Base-by-base conservation (phyloP, 2,329 filamentous ascomycete species). In the Aspergillus jensenii region DNA sequence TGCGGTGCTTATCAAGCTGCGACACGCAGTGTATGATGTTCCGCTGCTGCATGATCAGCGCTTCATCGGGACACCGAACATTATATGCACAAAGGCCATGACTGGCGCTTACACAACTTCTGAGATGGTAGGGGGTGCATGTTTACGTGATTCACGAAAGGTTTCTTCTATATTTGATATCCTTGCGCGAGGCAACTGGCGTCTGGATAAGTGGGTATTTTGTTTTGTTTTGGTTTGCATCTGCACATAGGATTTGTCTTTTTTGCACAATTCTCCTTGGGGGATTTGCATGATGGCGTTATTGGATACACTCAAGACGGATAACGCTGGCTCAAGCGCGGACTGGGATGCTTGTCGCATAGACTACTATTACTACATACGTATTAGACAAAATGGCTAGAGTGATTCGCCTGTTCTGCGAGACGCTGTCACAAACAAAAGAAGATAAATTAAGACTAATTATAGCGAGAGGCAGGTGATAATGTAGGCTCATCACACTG, bases 161-260 rank as follows among this genome's bases (percentile, higher is more conserved):
- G 25, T 56, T 52, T 5, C 44, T 49, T 54, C 48, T 53, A 53
- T 53, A 39, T 50, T 35, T 43, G 56, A 54, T 50, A 43, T 49
- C 40, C 35, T 37, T 31, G 17, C 27, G 40, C 14, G 31, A 6
- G 21, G 25, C 25, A 39, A 23, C 21, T 44, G 56, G 51, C 56
- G 51, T 52, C 52, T 50, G 8, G 44, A 15, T 17, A 17, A 17
- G 17, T 17, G 17, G 17, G 17, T 17, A 33, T 56, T 9, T 23
- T 43, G 53, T 37, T 53, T 53, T 27, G 37, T 44, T 39, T 49
- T 55, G 23, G 17, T 40, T 35, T 27, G 51, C 51, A 53, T 43
- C 14, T 35, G 35, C n/a, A 39, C 19, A 27, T 31, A 37, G 43
- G 31, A 31, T 31, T 31, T 31, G 12, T 19, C 43, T 23, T 14